These are phyloP conservation scores for Aegilops longissima DNA, from an alignment of 176 grass and related monocot species.

Conservation along the genomic window DNA sequence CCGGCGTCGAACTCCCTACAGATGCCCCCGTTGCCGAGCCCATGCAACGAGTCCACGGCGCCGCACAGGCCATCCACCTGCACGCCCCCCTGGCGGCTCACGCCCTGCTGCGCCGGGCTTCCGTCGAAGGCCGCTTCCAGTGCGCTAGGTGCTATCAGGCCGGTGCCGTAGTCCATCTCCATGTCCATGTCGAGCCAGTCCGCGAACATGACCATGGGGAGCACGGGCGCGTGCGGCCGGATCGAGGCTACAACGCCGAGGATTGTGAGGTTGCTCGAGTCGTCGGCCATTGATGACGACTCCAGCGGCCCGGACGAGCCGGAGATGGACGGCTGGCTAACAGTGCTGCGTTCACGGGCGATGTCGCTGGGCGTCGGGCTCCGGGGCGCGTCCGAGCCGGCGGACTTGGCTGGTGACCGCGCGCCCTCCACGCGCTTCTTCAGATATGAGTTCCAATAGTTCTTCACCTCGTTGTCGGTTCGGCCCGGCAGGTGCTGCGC, in stretches of 20 bases:
- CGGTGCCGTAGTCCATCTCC: conserved; percentile 40
- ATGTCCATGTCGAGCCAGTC: conserved; percentile 61
- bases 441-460: conserved; percentile 94
- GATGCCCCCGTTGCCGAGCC: conserved; percentile 39
- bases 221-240: conserved; percentile 35
- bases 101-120: not conserved
- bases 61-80: not conserved
- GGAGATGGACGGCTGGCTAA: conserved; percentile 33
- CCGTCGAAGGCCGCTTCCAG: conserved; percentile 27
- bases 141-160: conserved; percentile 10
- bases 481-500: conserved; percentile 72
- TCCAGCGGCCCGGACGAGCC: conserved; percentile 31
- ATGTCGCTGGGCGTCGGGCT: conserved; percentile 24
- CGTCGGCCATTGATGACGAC: conserved; percentile 33
- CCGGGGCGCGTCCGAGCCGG: conserved; percentile 1
- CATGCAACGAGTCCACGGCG: conserved; percentile 33
- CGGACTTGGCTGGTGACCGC: conserved; percentile 21
- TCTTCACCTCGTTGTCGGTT: conserved; percentile 96
- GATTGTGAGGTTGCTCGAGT: conserved; percentile 37
- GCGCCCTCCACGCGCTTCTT: conserved; percentile 66
- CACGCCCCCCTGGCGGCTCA: not conserved
- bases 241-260: not conserved
- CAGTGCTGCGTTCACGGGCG: not conserved
- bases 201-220: conserved; percentile 79
- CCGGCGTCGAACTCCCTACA: conserved; percentile 45